These are phyloP conservation scores for Pisolithus albus DNA, from an alignment of 768 basidiomycete genomes.

Conservation along the genomic window DNA sequence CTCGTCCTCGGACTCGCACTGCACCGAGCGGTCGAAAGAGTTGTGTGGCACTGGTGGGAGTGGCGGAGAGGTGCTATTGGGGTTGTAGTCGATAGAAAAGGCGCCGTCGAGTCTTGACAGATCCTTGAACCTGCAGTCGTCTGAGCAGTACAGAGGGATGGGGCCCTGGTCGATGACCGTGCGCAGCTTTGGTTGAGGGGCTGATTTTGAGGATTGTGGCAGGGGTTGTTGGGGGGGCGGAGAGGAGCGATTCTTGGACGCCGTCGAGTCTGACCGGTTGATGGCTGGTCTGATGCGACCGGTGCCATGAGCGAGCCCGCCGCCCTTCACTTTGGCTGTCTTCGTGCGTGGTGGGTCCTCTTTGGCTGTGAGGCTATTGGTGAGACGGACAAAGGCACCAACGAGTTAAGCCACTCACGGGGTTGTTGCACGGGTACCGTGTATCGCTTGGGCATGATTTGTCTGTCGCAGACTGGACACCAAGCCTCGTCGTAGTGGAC, in stretches of 20 bases:
- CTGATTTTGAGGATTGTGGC: constrained; percentile 17
- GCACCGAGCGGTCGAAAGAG: constrained; percentile 22
- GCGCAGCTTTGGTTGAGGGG: constrained; percentile 42
- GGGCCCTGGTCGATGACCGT: constrained; percentile 75
- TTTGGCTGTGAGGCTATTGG: background rate
- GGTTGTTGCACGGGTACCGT: constrained; percentile 38
- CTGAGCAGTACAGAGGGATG: constrained; percentile 80
- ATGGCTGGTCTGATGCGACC: constrained; percentile 52
- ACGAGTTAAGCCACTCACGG: constrained; percentile 10
- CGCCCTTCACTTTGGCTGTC: constrained; percentile 32
- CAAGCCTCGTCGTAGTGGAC: constrained; percentile 59
- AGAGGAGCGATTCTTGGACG: constrained; percentile 8
- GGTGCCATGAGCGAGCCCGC: constrained; percentile 60
- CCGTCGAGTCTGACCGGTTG: constrained; percentile 11
- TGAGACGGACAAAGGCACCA: constrained; percentile 14
- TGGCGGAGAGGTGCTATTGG: constrained; percentile 35
- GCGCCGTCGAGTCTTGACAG: constrained; percentile 35
- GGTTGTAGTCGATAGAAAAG: constrained; percentile 43
- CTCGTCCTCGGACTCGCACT: constrained; percentile 35
- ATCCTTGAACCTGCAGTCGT: constrained; percentile 63
- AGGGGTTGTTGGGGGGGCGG: constrained; percentile 15
- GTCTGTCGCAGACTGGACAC: constrained; percentile 75
- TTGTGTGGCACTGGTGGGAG: constrained; percentile 37
- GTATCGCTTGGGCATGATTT: constrained; percentile 73
- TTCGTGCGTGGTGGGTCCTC: constrained; percentile 25